Conservation (phyloP, 495 filamentous ascomycete genomes). For the Neurospora tetrasperma region DNA sequence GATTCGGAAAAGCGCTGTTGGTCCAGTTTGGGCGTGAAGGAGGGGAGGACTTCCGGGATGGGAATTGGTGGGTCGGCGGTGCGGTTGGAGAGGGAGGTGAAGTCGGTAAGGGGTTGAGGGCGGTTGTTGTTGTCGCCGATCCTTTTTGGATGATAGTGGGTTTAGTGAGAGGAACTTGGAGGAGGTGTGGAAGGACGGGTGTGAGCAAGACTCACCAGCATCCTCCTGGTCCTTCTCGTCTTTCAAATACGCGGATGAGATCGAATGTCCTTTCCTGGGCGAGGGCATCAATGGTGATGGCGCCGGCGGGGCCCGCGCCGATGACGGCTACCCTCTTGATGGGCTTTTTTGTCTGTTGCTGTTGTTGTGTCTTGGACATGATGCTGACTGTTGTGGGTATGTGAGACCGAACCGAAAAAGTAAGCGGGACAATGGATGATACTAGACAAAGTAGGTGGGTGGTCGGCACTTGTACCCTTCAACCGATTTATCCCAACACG, state of each 20-base stretch:
- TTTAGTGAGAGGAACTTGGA: not conserved
- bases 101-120: constrained; percentile 25
- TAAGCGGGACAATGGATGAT: not conserved
- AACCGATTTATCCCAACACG: no score
- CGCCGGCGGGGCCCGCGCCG: constrained; percentile 48
- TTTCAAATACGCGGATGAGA: constrained; percentile 48
- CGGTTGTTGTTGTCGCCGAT: constrained; percentile 27
- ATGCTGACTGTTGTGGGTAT: not conserved
- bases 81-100: constrained; percentile 32
- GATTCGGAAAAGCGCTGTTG: constrained; percentile 42
- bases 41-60: constrained; percentile 36
- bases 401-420: not conserved
- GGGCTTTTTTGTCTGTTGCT: not conserved
- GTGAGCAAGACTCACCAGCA: constrained; percentile 35
- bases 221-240: constrained; percentile 47
- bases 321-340: constrained; percentile 48
- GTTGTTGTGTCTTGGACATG: not conserved
- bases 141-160: constrained; percentile 23
- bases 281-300: constrained; percentile 48
- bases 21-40: constrained; percentile 29
- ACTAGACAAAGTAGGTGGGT: not conserved
- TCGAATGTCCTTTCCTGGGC: constrained; percentile 46
- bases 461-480: not conserved
- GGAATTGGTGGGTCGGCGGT: constrained; percentile 39
- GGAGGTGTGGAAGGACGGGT: not conserved